These are phyloP conservation scores for Manihot esculenta DNA, from an alignment of 441 rosid species.

Conservation along the genomic window DNA sequence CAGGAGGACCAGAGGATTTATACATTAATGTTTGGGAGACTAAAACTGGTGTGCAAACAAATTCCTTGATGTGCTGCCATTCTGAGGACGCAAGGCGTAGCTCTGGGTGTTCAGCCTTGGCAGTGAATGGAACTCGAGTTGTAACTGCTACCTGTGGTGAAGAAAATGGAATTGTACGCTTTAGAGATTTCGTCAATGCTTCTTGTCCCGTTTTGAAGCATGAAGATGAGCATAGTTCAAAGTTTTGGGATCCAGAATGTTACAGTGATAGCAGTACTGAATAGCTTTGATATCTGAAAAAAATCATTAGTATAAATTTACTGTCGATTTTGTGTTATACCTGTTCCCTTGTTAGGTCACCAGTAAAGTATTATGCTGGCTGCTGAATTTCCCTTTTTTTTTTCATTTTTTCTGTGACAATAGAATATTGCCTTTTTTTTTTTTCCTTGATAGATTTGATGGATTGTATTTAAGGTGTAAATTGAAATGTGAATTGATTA, in stretches of 20 bases:
- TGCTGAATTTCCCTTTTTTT: neutral
- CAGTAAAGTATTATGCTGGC: too few relatives aligned
- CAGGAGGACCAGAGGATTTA: constrained; percentile 44
- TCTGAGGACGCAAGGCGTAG: constrained; percentile 19
- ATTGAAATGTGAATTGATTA: too few relatives aligned
- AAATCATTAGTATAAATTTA: neutral
- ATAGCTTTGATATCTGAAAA: constrained; percentile 22
- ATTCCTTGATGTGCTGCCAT: constrained; percentile 38
- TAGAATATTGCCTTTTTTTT: neutral
- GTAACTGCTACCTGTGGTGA: constrained; percentile 32
- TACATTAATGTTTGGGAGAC: constrained; percentile 52
- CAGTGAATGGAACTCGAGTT: constrained; percentile 44
- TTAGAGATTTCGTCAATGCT: constrained; percentile 47
- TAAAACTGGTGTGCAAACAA: constrained; percentile 44
- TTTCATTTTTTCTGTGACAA: neutral
- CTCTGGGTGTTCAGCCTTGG: constrained; percentile 50
- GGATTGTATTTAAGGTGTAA: too few relatives aligned
- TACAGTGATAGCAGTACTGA: constrained; percentile 24
- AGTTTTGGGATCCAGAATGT: constrained; percentile 49
- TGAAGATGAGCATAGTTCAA: constrained; percentile 35
- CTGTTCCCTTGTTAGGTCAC: neutral
- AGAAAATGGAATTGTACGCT: constrained; percentile 26
- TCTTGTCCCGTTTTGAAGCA: constrained; percentile 26
- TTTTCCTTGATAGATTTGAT: too few relatives aligned
- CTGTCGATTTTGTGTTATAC: neutral